These are phyloP conservation scores for Hirschfeldia incana DNA, from an alignment of 345 rosid species.

Conservation along the genomic window DNA sequence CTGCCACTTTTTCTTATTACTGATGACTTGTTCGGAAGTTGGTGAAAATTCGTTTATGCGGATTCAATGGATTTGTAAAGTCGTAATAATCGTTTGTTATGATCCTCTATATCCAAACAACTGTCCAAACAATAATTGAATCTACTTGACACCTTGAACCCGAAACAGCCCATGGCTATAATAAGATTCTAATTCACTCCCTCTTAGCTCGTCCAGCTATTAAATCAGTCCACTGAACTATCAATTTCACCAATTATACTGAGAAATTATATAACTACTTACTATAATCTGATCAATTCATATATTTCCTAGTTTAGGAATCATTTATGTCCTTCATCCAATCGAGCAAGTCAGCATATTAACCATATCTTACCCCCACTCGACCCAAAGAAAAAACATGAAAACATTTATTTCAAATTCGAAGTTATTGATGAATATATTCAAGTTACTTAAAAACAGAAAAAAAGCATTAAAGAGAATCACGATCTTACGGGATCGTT, in stretches of 20 bases:
- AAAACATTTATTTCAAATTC: background rate
- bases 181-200: background rate
- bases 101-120: background rate
- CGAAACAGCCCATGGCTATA: background rate
- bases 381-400: background rate
- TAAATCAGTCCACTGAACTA: background rate
- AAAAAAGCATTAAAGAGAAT: background rate
- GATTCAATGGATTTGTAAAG: background rate
- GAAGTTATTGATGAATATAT: background rate
- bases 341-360: background rate
- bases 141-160: background rate
- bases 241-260: background rate
- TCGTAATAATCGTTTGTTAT: background rate
- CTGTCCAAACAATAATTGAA: background rate
- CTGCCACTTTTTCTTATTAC: background rate
- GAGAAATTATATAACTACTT: background rate
- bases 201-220: background rate
- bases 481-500: background rate
- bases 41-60: background rate
- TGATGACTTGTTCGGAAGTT: background rate
- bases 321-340: constrained; percentile 4
- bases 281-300: background rate
- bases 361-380: background rate
- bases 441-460: background rate
- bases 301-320: background rate